Evolutionary conservation across 1,139 yeast species (phyloP).

Genomic region (Yamadazyma pseudoaaseri): DNA sequence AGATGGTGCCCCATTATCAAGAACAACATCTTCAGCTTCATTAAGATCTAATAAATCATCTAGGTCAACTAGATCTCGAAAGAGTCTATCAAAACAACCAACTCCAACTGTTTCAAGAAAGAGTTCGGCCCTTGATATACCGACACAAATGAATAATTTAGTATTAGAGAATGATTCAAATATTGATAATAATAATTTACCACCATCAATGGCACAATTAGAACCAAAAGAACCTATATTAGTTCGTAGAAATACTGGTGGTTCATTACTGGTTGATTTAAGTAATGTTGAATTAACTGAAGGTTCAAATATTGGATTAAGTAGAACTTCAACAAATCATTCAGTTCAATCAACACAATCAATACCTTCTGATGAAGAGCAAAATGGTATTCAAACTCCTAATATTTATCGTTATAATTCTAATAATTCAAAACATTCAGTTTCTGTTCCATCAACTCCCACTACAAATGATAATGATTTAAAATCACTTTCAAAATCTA

Average conservation of each 20-base stretch:
- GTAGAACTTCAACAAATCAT: neutral
- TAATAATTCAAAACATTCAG: neutral
- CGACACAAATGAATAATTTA: conserved; percentile 1
- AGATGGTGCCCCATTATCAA: conserved; percentile 41
- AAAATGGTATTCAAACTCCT: neutral
- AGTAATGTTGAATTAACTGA: neutral
- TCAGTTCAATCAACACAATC: neutral
- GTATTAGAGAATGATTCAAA: neutral
- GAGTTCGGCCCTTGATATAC: conserved; percentile 22
- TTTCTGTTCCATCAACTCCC: neutral
- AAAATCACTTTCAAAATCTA: conserved; percentile 12
- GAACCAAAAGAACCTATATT: conserved; percentile 72
- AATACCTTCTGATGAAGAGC: neutral
- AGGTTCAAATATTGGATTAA: neutral
- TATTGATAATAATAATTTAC: conserved; percentile 27
- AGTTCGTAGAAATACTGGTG: conserved; percentile 40
- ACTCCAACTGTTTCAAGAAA: conserved; percentile 40
- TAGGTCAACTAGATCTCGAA: conserved; percentile 44
- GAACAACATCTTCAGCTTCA: conserved; percentile 31
- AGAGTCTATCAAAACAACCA: conserved; percentile 12
- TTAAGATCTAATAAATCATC: conserved; percentile 48
- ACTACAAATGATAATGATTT: conserved; percentile 5
- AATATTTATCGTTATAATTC: neutral
- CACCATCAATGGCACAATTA: conserved; percentile 68
- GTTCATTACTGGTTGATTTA: conserved; percentile 10